Percentiles rank a stretch among this genome's conserved stretches.
phyloP scores from a whole-genome alignment of 1,139 yeast species.

The Geotrichum restrictum region DNA sequence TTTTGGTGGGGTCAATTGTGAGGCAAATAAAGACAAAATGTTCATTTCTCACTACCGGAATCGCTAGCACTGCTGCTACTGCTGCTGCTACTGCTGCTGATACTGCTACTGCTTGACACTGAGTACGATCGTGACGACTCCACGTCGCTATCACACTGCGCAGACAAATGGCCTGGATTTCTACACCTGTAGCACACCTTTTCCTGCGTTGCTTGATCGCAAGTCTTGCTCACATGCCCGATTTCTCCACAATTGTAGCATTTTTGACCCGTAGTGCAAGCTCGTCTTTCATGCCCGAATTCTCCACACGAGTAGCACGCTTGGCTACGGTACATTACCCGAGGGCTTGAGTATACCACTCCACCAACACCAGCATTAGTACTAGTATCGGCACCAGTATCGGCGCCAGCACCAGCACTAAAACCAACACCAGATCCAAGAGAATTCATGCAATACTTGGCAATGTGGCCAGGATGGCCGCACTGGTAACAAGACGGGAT shows the following conservation, averaged over 20 bases:
- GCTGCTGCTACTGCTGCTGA: no score
- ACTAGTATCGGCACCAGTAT: no score
- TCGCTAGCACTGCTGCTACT: no score
- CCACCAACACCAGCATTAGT: no score
- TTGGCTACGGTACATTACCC: slow-evolving; percentile 49
- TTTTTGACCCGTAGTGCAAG: slow-evolving; percentile 46
- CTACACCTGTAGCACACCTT: slow-evolving; percentile 88
- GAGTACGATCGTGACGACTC: no score
- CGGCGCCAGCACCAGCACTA: no score
- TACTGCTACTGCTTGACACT: no score
- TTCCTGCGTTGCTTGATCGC: slow-evolving; percentile 53
- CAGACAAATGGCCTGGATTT: slow-evolving; percentile 84
- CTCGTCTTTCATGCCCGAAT: slow-evolving; percentile 58
- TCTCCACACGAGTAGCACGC: slow-evolving; percentile 90
- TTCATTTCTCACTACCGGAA: no score
- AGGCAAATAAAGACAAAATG: no score
- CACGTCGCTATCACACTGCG: slow-evolving; percentile 51
- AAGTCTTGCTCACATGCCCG: slow-evolving; percentile 86
- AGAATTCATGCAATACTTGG: slow-evolving; percentile 64
- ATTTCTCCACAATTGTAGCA: slow-evolving; percentile 91
- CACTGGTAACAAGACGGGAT: slow-evolving; percentile 77
- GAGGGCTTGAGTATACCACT: slow-evolving; percentile 26
- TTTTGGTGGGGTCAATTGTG: no score
- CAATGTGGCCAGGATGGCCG: slow-evolving; percentile 90
- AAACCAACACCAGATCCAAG: no score